Percentiles rank a stretch among this genome's conserved stretches.
phyloP scores from a whole-genome alignment of 176 grass and related monocot genomes.

The Elaeis guineensis region DNA sequence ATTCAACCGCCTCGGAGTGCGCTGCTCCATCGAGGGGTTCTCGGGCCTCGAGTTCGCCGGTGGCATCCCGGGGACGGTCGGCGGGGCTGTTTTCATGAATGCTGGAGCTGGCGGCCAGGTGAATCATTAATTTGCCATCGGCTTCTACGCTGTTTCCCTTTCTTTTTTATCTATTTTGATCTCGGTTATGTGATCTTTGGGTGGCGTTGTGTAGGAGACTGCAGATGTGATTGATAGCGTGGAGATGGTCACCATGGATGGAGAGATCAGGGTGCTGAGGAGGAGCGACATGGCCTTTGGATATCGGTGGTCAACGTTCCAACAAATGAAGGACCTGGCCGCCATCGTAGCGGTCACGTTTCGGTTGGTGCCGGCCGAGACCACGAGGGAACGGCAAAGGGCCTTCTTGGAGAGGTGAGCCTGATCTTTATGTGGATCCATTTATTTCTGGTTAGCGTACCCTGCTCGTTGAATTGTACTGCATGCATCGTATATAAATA shows the following conservation, averaged over 20 bases:
- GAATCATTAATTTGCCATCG: not conserved
- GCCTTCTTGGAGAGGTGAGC: slow-evolving; percentile 10
- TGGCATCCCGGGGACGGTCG: slow-evolving; percentile 10
- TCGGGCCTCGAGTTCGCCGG: slow-evolving; percentile 17
- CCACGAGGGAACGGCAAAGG: not conserved
- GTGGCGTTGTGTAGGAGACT: not conserved
- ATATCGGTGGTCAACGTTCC: slow-evolving; percentile 14
- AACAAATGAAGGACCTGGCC: slow-evolving; percentile 13
- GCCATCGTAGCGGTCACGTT: slow-evolving; percentile 6
- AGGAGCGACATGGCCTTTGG: slow-evolving; percentile 6
- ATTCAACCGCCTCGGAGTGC: slow-evolving; percentile 8
- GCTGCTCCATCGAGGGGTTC: slow-evolving; percentile 9
- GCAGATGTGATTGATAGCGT: slow-evolving; percentile 7
- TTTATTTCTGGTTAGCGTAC: too few relatives aligned
- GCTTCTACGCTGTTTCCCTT: too few relatives aligned
- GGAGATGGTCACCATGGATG: slow-evolving; percentile 12
- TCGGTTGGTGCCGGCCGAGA: not conserved
- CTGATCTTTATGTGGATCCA: not conserved
- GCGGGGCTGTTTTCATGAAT: slow-evolving; percentile 19
- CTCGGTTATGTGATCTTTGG: too few relatives aligned
- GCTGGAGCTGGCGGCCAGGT: slow-evolving; percentile 13
- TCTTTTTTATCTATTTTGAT: too few relatives aligned
- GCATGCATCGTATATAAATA: too few relatives aligned
- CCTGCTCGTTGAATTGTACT: too few relatives aligned
- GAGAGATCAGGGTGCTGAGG: slow-evolving; percentile 6